These are phyloP conservation scores for Uronychia setigera DNA, from an alignment of 73 alveolate species.

Conservation along the genomic window DNA sequence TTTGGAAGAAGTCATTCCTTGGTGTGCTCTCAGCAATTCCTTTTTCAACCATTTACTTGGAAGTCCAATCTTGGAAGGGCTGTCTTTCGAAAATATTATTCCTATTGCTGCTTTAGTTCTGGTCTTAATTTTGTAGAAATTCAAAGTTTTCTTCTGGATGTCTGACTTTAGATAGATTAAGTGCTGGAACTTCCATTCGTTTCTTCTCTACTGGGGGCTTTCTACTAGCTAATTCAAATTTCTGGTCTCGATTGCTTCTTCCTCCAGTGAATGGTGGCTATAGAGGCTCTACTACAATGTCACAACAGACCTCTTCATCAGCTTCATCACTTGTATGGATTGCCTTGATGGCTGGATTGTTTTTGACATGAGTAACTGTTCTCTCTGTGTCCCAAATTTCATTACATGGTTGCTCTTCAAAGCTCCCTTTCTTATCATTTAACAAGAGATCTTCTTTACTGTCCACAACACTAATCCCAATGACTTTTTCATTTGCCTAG, in stretches of 20 bases:
- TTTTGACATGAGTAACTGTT: neutral
- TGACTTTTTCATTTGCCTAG: neutral
- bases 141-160: neutral
- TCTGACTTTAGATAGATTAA: neutral
- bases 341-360: neutral
- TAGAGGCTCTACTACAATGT: neutral
- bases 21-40: neutral
- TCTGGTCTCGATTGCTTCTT: too few species aligned
- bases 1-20: neutral
- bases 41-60: neutral
- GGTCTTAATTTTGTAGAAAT: neutral
- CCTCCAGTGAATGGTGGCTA: neutral
- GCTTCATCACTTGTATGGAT: neutral
- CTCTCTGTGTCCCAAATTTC: neutral
- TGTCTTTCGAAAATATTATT: neutral
- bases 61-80: neutral
- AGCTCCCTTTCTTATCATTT: neutral
- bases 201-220: neutral
- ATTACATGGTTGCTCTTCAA: neutral
- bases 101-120: neutral
- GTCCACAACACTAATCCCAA: neutral
- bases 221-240: neutral
- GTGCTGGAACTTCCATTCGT: neutral
- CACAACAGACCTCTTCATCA: neutral
- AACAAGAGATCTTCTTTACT: neutral